These are phyloP conservation scores for Naganishia vaughanmartiniae DNA, from an alignment of 768 basidiomycete species.

Conservation along the genomic window DNA sequence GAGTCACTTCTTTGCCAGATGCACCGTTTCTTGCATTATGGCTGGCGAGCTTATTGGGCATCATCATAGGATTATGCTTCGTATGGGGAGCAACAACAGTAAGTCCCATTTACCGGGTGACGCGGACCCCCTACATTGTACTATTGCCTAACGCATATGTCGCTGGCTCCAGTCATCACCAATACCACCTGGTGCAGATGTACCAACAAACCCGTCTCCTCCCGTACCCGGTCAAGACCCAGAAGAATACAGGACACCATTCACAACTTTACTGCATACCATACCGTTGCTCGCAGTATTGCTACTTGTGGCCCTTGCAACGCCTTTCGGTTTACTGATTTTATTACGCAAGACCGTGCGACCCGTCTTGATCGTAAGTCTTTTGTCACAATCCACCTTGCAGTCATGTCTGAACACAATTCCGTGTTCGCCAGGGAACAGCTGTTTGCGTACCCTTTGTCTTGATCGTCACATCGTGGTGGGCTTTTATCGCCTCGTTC, in stretches of 20 bases:
- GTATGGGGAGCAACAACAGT: conserved; percentile 52
- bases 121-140: not conserved
- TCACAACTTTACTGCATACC: conserved; percentile 33
- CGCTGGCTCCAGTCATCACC: not conserved
- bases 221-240: conserved; percentile 11
- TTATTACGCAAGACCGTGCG: conserved; percentile 76
- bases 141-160: not conserved
- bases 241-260: conserved; percentile 40
- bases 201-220: not conserved
- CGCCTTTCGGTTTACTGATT: conserved; percentile 47
- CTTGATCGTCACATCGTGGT: conserved; percentile 47
- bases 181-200: conserved; percentile 4
- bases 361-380: conserved; percentile 71
- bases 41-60: conserved; percentile 42
- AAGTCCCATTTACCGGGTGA: conserved; percentile 13
- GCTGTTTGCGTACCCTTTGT: conserved; percentile 48
- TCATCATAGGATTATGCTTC: conserved; percentile 45
- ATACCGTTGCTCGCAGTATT: conserved; percentile 45
- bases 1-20: conserved; percentile 31
- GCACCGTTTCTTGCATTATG: conserved; percentile 48
- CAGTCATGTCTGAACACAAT: conserved; percentile 46
- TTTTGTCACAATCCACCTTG: conserved; percentile 53
- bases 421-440: conserved; percentile 32
- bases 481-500: conserved; percentile 49
- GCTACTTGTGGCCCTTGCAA: conserved; percentile 39